Conservation (phyloP, 345 rosid genomes). For the Eutrema yunnanense region DNA sequence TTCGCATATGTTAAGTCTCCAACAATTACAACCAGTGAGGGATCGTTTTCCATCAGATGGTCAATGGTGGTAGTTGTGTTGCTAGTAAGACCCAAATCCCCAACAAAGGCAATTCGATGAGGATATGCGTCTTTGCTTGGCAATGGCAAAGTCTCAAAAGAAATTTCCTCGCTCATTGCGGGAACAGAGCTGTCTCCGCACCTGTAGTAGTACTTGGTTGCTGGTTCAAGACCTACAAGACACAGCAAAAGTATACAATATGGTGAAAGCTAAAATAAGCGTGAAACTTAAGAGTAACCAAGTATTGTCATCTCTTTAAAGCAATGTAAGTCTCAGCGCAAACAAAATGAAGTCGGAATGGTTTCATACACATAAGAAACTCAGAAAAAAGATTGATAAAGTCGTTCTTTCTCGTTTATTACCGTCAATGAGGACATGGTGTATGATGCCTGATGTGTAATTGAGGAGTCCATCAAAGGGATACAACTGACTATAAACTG, state of each 20-base stretch:
- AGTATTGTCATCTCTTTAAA: not conserved
- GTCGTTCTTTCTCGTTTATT: not conserved
- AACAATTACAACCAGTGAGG: constrained; percentile 63
- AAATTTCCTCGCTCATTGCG: constrained; percentile 65
- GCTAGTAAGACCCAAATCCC: constrained; percentile 81
- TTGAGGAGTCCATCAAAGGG: constrained; percentile 74
- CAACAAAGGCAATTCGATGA: constrained; percentile 55
- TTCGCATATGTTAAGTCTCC: constrained; percentile 82
- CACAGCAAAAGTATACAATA: too few species aligned
- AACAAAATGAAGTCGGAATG: not conserved
- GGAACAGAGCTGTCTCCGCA: constrained; percentile 73
- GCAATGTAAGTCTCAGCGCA: constrained; percentile 38
- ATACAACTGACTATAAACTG: constrained; percentile 70
- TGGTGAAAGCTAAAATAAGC: too few species aligned
- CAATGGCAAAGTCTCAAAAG: constrained; percentile 52
- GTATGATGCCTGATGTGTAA: constrained; percentile 81
- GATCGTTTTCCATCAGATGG: constrained; percentile 57
- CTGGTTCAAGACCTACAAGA: constrained; percentile 57
- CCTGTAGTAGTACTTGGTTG: constrained; percentile 48
- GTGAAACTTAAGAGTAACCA: too few species aligned
- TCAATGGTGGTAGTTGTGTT: constrained; percentile 74
- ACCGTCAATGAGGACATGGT: constrained; percentile 75
- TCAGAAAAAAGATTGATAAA: too few species aligned
- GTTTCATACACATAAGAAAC: too few species aligned
- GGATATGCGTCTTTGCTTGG: constrained; percentile 53